Evolutionary conservation across 306 rosid species (phyloP).

Genomic region (Acacia crassicarpa): DNA sequence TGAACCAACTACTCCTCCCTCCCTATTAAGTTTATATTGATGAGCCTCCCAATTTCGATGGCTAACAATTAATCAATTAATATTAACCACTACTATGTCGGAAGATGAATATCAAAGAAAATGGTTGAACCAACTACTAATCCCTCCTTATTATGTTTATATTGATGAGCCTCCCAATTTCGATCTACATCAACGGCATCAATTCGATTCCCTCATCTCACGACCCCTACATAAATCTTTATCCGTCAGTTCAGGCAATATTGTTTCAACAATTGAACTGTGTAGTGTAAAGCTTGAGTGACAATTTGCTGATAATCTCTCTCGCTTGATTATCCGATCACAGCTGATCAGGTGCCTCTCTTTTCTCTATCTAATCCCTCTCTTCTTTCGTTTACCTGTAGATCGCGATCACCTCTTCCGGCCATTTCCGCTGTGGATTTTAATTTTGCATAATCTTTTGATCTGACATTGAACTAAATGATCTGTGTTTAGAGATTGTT

Average conservation of each 20-base stretch:
- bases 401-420: neutral
- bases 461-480: constrained; percentile 34
- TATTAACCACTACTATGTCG: too few relatives aligned
- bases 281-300: neutral
- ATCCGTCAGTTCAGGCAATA: neutral
- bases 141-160: too few relatives aligned
- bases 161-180: too few relatives aligned
- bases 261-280: neutral
- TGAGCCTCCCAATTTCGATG: too few relatives aligned
- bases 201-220: neutral
- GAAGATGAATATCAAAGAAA: too few relatives aligned
- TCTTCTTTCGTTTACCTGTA: neutral
- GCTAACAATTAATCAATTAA: too few relatives aligned
- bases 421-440: constrained; percentile 6
- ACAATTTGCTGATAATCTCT: neutral
- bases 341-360: neutral
- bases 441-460: neutral
- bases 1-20: too few relatives aligned
- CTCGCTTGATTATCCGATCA: neutral
- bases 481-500: neutral
- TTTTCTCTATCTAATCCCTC: neutral
- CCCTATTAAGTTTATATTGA: too few relatives aligned
- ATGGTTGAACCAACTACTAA: too few relatives aligned
- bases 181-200: neutral
- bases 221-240: neutral